Percentiles rank a stretch among this genome's conserved stretches.
phyloP scores from a whole-genome alignment of 108 stramenopile species.

The Skeletonema tropicum region DNA sequence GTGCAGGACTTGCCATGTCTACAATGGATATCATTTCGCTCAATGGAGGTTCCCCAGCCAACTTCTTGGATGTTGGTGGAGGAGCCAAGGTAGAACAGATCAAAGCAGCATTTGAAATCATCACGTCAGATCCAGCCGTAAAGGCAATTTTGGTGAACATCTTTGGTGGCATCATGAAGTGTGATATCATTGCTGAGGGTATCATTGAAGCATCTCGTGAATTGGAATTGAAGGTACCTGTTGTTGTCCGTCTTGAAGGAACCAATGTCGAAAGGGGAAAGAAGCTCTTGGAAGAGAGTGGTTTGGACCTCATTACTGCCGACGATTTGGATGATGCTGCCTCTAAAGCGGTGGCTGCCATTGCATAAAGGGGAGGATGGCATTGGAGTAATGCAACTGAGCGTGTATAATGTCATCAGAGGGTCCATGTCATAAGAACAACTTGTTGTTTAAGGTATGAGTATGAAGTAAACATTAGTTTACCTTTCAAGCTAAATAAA shows the following conservation, averaged over 20 bases:
- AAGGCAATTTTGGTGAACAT: slow-evolving; percentile 94
- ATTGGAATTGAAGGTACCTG: slow-evolving; percentile 83
- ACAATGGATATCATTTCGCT: slow-evolving; percentile 97
- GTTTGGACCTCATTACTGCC: slow-evolving; percentile 59
- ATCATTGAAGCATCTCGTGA: slow-evolving; percentile 88
- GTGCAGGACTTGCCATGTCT: slow-evolving; percentile 95
- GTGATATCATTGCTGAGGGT: slow-evolving; percentile 92
- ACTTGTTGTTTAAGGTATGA: neutral
- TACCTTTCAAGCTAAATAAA: neutral
- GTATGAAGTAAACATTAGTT: neutral
- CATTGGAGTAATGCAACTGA: neutral
- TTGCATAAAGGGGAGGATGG: slow-evolving; percentile 1
- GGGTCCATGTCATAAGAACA: neutral
- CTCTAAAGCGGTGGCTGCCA: slow-evolving; percentile 76
- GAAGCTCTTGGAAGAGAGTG: slow-evolving; percentile 78
- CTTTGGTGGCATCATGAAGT: slow-evolving; percentile 97
- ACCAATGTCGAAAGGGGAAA: slow-evolving; percentile 93
- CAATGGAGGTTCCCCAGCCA: slow-evolving; percentile 93
- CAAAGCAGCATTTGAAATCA: slow-evolving; percentile 79
- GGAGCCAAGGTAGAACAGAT: slow-evolving; percentile 82
- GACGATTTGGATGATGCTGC: slow-evolving; percentile 95
- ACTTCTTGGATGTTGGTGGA: slow-evolving; percentile 96
- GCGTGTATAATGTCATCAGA: neutral
- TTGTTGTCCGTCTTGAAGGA: slow-evolving; percentile 92
- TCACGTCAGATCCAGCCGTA: slow-evolving; percentile 74